A percentile compares a stretch with the other conserved stretches of the same genome.
Conservation (phyloP, 2,329 filamentous ascomycete genomes). For the Pseudogymnoascus sp. region DNA sequence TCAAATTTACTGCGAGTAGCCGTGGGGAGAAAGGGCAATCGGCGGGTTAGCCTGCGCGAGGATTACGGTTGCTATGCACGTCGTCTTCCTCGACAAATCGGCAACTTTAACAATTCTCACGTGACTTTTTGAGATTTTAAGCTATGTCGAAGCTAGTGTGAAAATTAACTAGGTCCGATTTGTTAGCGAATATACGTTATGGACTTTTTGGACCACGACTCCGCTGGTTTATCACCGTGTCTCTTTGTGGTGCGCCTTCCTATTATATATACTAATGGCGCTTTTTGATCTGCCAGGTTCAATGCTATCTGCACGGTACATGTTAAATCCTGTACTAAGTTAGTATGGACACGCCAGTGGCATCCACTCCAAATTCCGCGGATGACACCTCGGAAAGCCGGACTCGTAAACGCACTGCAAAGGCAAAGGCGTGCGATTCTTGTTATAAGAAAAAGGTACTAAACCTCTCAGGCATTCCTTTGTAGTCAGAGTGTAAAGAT, state of each 20-base stretch:
- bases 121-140: neutral
- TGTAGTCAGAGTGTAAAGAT: neutral
- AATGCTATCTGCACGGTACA: neutral
- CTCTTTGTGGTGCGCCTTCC: neutral
- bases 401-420: neutral
- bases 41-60: no score
- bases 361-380: neutral
- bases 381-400: neutral
- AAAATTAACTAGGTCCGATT: neutral
- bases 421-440: slow-evolving; percentile 38
- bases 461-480: slow-evolving; percentile 1
- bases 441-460: slow-evolving; percentile 43
- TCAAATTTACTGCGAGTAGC: no score
- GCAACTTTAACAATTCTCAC: neutral
- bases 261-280: neutral
- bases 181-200: neutral
- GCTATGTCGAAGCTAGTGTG: neutral
- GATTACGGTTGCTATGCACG: no score
- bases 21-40: no score
- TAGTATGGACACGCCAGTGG: neutral
- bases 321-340: neutral
- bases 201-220: neutral
- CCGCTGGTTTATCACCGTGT: neutral
- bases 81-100: no score
- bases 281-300: neutral